These are phyloP conservation scores for Talinum fruticosum DNA, from an alignment of 148 eudicot genomes.

Conservation along the genomic window DNA sequence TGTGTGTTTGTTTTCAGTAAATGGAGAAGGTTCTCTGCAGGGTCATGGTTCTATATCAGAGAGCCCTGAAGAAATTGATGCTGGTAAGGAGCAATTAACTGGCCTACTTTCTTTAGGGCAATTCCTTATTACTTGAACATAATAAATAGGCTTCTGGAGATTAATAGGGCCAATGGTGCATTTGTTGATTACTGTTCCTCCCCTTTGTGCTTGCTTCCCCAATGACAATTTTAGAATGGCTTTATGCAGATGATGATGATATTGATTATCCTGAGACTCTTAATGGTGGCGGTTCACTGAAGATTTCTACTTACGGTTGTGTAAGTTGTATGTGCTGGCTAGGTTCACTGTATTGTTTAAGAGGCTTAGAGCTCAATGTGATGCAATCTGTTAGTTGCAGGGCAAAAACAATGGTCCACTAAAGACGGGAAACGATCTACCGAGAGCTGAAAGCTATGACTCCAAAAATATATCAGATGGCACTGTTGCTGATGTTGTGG, in stretches of 20 bases:
- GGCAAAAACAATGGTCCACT: slow-evolving; percentile 54
- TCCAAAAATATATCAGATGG: slow-evolving; percentile 29
- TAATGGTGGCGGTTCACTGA: slow-evolving; percentile 27
- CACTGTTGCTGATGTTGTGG: slow-evolving; percentile 31
- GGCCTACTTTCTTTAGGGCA: background rate
- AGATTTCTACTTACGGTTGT: slow-evolving; percentile 46
- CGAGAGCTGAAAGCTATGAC: slow-evolving; percentile 31
- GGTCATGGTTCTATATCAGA: slow-evolving; percentile 24
- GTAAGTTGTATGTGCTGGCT: slow-evolving; percentile 83
- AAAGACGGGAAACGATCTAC: slow-evolving; percentile 36
- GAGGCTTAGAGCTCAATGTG: slow-evolving; percentile 31
- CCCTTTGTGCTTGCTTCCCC: slow-evolving; percentile 9
- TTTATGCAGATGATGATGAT: slow-evolving; percentile 44
- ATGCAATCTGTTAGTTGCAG: slow-evolving; percentile 43
- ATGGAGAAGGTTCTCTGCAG: slow-evolving; percentile 47
- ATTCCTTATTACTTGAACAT: background rate
- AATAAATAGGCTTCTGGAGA: background rate
- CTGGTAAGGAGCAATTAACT: slow-evolving; percentile 28
- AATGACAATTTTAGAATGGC: slow-evolving; percentile 1
- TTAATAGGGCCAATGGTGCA: background rate
- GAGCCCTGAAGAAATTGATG: slow-evolving; percentile 30
- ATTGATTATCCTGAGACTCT: slow-evolving; percentile 31
- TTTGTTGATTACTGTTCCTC: background rate
- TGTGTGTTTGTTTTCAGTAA: slow-evolving; percentile 40
- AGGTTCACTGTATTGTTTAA: slow-evolving; percentile 18